Conservation (phyloP, 257 asterid species). For the Coffea canephora region DNA sequence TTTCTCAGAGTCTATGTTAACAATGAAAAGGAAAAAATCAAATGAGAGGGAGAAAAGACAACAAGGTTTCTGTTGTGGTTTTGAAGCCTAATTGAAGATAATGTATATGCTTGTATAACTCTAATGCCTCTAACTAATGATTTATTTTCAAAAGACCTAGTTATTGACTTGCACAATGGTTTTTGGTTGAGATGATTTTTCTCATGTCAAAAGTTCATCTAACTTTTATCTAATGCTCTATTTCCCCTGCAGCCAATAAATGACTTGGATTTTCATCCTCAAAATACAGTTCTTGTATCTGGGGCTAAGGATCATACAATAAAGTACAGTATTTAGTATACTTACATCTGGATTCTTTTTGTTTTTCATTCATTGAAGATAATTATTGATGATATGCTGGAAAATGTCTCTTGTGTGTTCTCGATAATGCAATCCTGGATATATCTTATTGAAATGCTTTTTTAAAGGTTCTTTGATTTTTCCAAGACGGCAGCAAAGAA, state of each 20-base stretch:
- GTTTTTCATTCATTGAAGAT: not conserved
- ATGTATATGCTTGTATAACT: not conserved
- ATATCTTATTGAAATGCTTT: conserved; percentile 14
- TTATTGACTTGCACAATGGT: not conserved
- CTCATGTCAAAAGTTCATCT: not conserved
- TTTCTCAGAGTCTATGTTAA: conserved; percentile 9
- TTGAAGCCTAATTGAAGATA: not conserved
- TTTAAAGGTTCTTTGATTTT: conserved; percentile 79
- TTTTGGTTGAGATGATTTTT: not conserved
- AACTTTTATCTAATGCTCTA: conserved; percentile 7
- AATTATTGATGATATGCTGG: not conserved
- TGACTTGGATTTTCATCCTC: conserved; percentile 95
- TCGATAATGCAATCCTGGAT: not conserved
- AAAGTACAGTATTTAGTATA: conserved; percentile 46
- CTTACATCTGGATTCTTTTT: conserved; percentile 18
- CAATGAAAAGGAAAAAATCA: conserved; percentile 18
- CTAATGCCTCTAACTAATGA: not conserved
- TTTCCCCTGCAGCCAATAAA: conserved; percentile 68
- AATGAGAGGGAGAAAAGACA: not conserved
- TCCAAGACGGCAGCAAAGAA: conserved; percentile 72
- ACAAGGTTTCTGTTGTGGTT: not conserved
- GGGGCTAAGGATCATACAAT: conserved; percentile 91
- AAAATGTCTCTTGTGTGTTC: conserved; percentile 1
- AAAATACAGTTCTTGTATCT: conserved; percentile 65
- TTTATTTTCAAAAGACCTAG: not conserved